These are phyloP conservation scores for Phytophthora pinifolia DNA, from an alignment of 352 stramenopile genomes.

Conservation along the genomic window DNA sequence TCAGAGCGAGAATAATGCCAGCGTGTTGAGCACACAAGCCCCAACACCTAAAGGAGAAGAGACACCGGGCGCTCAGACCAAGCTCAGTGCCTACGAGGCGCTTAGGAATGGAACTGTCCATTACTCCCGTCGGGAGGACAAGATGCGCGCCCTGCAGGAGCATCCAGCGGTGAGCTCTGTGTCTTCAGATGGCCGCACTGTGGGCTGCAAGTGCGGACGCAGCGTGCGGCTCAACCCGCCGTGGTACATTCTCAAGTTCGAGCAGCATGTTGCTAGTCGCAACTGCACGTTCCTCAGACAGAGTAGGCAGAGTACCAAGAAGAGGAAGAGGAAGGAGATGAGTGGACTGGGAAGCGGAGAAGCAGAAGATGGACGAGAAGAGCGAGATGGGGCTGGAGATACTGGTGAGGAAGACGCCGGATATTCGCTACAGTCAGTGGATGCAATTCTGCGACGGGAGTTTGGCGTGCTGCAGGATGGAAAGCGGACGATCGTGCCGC, in stretches of 20 bases:
- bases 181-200: conserved; percentile 47
- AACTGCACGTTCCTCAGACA: conserved; percentile 75
- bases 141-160: conserved; percentile 50
- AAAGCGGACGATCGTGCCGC: conserved; percentile 13
- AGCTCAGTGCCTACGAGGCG: conserved; percentile 34
- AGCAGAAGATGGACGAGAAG: background rate
- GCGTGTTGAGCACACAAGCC: background rate
- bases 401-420: background rate
- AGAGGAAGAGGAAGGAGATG: conserved; percentile 24
- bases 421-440: conserved; percentile 37
- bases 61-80: background rate
- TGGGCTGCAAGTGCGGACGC: conserved; percentile 72
- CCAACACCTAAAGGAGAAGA: conserved; percentile 1
- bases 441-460: conserved; percentile 29
- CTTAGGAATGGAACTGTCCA: conserved; percentile 32
- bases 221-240: conserved; percentile 73
- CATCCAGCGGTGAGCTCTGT: conserved; percentile 61
- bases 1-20: conserved; percentile 3
- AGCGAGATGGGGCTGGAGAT: background rate
- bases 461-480: conserved; percentile 31
- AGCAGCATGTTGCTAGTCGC: conserved; percentile 82
- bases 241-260: conserved; percentile 88
- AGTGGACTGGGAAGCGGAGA: background rate
- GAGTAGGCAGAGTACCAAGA: conserved; percentile 13
- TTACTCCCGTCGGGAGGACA: conserved; percentile 62